Evolutionary conservation across 345 rosid species (phyloP), one percentile per base, ranked within the genome.

Genomic region (Brassica juncea): DNA sequence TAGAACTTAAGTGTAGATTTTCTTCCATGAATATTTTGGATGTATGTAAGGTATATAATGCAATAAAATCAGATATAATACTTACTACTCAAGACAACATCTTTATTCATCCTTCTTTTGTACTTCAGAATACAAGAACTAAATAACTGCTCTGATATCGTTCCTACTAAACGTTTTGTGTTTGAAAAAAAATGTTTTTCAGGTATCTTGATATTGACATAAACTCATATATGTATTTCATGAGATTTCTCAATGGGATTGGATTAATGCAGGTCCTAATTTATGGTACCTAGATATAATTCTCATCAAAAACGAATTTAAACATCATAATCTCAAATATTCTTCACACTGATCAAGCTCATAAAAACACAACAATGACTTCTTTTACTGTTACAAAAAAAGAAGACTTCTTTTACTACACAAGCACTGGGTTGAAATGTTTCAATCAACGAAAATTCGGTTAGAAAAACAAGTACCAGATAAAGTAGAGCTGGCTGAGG

Each of bases 401-500:
- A 19, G 21, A 19, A 19, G 34, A 12, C 25, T 42, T 59, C 35
- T 42, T 68, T 25, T 30, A 31, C 27, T 10, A 35, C 49, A 16
- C 14, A 28, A 47, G 35, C 58, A 49, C 67, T 66, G 63, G 57
- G 23, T 3, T 69, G 66, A 42, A 67, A 30, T 66, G 16, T 55
- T 59, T 11, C 12, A 32, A 74, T 69, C 34, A 55, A 15, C 52
- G 72, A 72, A 55, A 60, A 1, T 31, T 62, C 19, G 16, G 66
- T 35, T 61, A 30, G 4, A 35, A 2, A 57, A 21, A 77, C 2
- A 57, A 58, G 68, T 73, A 89, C 99, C 99, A 90, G 88, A 87
- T 93, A 93, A 74, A 95, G 95, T 72, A 91, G 93, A 49, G 97
- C 97, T 14, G 99, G 97, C 68, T 94, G 97, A 70, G 94, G 95